Percentiles rank a stretch among this genome's conserved stretches.
Conservation (phyloP, 108 stramenopile species). For the Nitzschia sp. region DNA sequence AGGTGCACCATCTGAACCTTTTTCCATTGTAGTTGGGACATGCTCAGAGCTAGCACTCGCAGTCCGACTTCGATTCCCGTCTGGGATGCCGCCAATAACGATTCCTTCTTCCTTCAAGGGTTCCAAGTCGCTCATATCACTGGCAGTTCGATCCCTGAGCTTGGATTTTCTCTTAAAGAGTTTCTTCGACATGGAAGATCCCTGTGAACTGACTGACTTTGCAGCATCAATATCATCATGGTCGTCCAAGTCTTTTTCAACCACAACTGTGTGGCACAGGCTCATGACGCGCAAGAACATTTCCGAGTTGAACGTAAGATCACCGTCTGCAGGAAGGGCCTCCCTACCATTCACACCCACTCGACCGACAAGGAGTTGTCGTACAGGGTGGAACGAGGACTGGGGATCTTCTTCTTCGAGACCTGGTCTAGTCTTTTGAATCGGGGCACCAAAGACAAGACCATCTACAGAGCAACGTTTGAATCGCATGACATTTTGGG, state of each 20-base stretch:
- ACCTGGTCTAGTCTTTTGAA: constrained; percentile 55
- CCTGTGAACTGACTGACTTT: constrained; percentile 12
- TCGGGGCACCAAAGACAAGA: constrained; percentile 78
- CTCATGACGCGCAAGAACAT: constrained; percentile 89
- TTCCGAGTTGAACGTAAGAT: constrained; percentile 79
- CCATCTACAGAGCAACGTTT: constrained; percentile 93
- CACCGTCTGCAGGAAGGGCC: constrained; percentile 13
- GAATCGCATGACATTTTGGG: constrained; percentile 97
- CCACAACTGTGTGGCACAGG: constrained; percentile 90
- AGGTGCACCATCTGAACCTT: constrained; percentile 77
- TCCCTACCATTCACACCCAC: constrained; percentile 3
- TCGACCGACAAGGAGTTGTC: constrained; percentile 55
- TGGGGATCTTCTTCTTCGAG: constrained; percentile 18
- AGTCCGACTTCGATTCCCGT: constrained; percentile 13
- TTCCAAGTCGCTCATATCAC: constrained; percentile 25
- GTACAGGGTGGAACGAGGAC: constrained; percentile 51
- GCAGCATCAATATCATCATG: constrained; percentile 25
- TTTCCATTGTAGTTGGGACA: constrained; percentile 16
- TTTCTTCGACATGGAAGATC: constrained; percentile 3
- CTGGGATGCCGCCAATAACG: constrained; percentile 13
- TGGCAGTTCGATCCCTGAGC: constrained; percentile 9
- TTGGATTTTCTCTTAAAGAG: neutral
- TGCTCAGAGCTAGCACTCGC: constrained; percentile 13
- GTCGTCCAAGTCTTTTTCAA: constrained; percentile 77
- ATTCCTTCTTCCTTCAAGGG: constrained; percentile 13